Percentiles rank a stretch among this genome's conserved stretches.
phyloP scores from a whole-genome alignment of 495 filamentous ascomycete species.

The Mytilinidion resinicola region DNA sequence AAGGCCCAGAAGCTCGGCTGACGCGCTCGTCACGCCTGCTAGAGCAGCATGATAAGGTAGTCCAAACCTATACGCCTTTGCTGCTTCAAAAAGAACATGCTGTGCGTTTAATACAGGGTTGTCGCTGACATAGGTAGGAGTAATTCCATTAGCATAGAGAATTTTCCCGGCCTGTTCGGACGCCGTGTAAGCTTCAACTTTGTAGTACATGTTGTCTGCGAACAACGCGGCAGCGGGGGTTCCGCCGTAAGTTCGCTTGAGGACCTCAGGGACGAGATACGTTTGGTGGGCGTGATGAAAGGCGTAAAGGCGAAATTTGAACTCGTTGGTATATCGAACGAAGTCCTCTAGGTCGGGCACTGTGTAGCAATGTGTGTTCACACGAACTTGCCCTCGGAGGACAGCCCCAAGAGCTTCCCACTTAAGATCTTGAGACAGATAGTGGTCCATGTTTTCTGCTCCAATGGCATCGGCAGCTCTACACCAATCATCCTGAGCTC shows the following conservation, averaged over 20 bases:
- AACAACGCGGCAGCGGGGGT: constrained; percentile 39
- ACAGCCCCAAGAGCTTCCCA: constrained; percentile 55
- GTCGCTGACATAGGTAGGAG: constrained; percentile 40
- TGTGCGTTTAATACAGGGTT: constrained; percentile 36
- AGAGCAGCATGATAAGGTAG: constrained; percentile 55
- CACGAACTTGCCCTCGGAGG: constrained; percentile 52
- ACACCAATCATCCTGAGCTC: constrained; percentile 57
- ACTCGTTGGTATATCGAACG: constrained; percentile 57
- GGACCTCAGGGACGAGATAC: constrained; percentile 52
- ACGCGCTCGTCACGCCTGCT: constrained; percentile 54
- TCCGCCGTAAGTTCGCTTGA: constrained; percentile 37
- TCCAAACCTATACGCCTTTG: constrained; percentile 54
- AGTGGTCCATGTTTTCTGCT: constrained; percentile 25
- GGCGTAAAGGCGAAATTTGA: constrained; percentile 53
- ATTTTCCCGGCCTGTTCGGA: constrained; percentile 56
- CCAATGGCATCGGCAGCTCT: constrained; percentile 39
- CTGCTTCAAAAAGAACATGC: constrained; percentile 50
- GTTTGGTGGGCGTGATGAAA: constrained; percentile 62
- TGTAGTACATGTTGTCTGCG: constrained; percentile 59
- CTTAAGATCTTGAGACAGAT: constrained; percentile 48
- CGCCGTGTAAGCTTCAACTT: constrained; percentile 54
- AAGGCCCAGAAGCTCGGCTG: constrained; percentile 53
- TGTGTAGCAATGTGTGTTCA: constrained; percentile 65
- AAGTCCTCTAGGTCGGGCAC: constrained; percentile 57
- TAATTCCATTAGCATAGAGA: constrained; percentile 52